Evolutionary conservation across 75 land plant species (phyloP), one percentile per base, ranked within the genome.

Genomic region (Pseudotsuga menziesii): DNA sequence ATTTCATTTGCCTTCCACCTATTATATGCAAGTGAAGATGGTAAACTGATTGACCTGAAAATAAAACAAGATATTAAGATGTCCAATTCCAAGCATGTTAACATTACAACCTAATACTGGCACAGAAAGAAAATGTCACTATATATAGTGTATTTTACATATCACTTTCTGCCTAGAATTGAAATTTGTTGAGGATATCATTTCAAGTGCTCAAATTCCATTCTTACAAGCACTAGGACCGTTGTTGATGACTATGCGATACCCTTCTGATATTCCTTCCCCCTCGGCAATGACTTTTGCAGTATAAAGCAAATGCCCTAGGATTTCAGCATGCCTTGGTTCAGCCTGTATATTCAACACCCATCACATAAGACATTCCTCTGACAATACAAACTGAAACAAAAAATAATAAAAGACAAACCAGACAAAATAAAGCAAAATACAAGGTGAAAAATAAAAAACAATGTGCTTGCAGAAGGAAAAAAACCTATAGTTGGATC

Each of bases 1-100:
- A 96, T 76, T 90, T 96, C 91, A 96, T 81, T 77, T 94, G 94
- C 78, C 99, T 88, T 19, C 99, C 99, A 44, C 99, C 99, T 12
- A 96, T 60, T 62, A 96, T 88, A 81, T 96, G 99, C 91, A 96
- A 78, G 76, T 96, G 99, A 36, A 96, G 90, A 84, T 96, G 99
- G 78, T 94, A 96, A 19, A 96, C 99, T 64, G 99, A 96, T 86
- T 94, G 99, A 85, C 97, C 97, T 94, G 85, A 2, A 69, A 9
- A 61, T 13, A 22, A 19, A 56, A 39, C 4, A 73, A 67, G 54
- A 20, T 16, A 73, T 26, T 76, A 41, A 73, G 57, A 22, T 16
- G 54, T 13, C 29, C 35, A 27, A 77, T 69, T 66, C 35, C 26
- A 13, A 39, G 39, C 6, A 22, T 6, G 17, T 22, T 41, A 14